Conservation (phyloP, 2,329 filamentous ascomycete genomes). For the Hypoxylon sp. region DNA sequence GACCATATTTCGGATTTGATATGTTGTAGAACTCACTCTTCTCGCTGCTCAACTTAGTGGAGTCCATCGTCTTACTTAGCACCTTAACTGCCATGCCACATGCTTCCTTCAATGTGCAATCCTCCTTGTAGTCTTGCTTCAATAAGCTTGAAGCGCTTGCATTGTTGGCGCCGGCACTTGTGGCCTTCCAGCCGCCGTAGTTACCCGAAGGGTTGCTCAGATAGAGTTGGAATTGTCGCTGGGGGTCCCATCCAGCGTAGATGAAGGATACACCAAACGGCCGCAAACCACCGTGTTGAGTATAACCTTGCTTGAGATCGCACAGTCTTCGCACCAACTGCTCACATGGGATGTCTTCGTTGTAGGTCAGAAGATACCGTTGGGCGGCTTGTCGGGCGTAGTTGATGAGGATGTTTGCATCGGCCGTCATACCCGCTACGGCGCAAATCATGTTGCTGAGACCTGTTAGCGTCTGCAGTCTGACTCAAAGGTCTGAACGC, state of each 20-base stretch:
- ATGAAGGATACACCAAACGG: constrained; percentile 99
- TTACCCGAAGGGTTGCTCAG: constrained; percentile 99
- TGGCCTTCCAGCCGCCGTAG: constrained; percentile 99
- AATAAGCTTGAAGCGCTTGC: constrained; percentile 95
- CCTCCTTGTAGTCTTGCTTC: constrained; percentile 99
- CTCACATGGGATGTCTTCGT: constrained; percentile 99
- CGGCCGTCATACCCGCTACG: constrained; percentile 98
- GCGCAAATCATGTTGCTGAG: constrained; percentile 99
- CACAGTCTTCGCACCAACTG: constrained; percentile 97
- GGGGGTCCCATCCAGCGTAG: constrained; percentile 97
- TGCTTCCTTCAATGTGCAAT: constrained; percentile 95
- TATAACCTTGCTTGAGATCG: constrained; percentile 99
- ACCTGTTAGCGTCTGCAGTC: constrained; percentile 10
- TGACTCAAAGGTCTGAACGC: neutral
- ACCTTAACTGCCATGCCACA: constrained; percentile 99
- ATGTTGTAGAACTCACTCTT: constrained; percentile 79
- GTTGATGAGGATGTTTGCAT: constrained; percentile 99
- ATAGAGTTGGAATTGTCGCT: constrained; percentile 98
- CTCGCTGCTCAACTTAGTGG: constrained; percentile 97
- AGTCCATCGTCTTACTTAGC: constrained; percentile 99
- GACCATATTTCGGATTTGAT: constrained; percentile 20
- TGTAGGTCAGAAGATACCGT: constrained; percentile 98
- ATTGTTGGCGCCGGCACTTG: constrained; percentile 97
- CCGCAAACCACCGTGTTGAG: constrained; percentile 96
- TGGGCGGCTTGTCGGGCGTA: constrained; percentile 97